Evolutionary conservation across 2,329 filamentous ascomycete genomes (phyloP), one percentile per base, ranked within the genome.

Genomic region (Juglanconis oblonga): DNA sequence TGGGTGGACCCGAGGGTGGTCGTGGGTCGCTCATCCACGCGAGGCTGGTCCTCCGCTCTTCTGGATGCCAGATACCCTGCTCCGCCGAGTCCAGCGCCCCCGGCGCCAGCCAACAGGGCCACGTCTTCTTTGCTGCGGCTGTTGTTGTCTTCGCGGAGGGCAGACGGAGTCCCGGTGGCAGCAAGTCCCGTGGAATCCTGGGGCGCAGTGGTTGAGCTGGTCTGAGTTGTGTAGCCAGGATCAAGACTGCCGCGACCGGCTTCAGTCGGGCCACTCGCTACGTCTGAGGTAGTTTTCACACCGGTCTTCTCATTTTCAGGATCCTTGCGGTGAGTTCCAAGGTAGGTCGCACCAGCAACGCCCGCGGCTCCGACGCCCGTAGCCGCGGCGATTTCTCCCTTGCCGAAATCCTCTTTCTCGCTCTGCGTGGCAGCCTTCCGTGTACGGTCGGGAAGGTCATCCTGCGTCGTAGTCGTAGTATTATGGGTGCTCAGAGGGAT

Each of bases 61-160:
- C 35, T 47, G 44, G n/a, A 52, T 29, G 55, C 55, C 13, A 53
- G 42, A 13, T 58, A 61, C 2, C 59, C 55, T 10, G 59, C 59
- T 2, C 55, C 59, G 3, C 47, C 55, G 3, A 61, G 45, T 2
- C 59, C 55, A 38, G 50, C 51, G 1, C n/a, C 59, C 7, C 59
- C 59, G 11, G 50, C 55, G 17, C 59, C 59, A 2, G 55, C 59
- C 1, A 45, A 52, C 8, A 58, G 32, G 17, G 49, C 48, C 10
- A 35, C 29, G 38, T 55, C 45, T 47, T 58, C 55, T 35, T 38
- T 52, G n/a, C 32, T 31, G 32, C 44, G 49, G 10, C 38, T 52
- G 2, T 47, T 52, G 2, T 47, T 58, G 38, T 52, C 55, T 14
- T 42, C 48, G 2, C 9, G 44, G 5, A n/a, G 8, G 9, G 38